Conservation (phyloP, 257 asterid genomes). For the Solanum arcanum region DNA sequence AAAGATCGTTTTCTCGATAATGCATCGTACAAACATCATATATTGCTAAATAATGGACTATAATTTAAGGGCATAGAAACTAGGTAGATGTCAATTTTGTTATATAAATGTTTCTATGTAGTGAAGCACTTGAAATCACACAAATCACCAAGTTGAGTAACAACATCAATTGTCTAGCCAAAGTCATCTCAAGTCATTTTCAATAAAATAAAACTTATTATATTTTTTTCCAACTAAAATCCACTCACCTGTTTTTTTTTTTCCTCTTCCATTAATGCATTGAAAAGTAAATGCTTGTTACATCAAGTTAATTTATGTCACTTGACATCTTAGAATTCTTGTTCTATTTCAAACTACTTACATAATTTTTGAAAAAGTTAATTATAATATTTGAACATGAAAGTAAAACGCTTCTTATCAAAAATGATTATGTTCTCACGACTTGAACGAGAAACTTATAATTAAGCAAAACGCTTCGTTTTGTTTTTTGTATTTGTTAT, state of each 20-base stretch:
- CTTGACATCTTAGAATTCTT: background rate
- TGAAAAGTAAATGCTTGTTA: background rate
- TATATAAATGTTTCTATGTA: background rate
- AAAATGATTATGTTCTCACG: background rate
- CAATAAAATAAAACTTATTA: background rate
- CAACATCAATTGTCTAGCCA: background rate
- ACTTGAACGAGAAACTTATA: background rate
- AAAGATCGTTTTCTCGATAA: background rate
- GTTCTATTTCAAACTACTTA: background rate
- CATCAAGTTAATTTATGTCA: background rate
- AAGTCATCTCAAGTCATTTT: background rate
- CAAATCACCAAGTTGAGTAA: background rate
- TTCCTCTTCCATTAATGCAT: background rate
- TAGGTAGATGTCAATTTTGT: background rate
- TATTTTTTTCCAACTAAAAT: background rate
- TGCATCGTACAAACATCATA: background rate
- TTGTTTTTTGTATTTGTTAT: too few species aligned
- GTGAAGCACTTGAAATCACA: background rate
- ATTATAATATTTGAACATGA: background rate
- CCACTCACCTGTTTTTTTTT: background rate
- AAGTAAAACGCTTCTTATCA: background rate
- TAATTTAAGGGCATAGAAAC: background rate
- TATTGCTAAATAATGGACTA: background rate
- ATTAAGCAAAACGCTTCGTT: background rate
- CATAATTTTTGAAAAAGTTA: background rate